phyloP scores from a whole-genome alignment of 139 green algal species.

The Micromonas commoda region DNA sequence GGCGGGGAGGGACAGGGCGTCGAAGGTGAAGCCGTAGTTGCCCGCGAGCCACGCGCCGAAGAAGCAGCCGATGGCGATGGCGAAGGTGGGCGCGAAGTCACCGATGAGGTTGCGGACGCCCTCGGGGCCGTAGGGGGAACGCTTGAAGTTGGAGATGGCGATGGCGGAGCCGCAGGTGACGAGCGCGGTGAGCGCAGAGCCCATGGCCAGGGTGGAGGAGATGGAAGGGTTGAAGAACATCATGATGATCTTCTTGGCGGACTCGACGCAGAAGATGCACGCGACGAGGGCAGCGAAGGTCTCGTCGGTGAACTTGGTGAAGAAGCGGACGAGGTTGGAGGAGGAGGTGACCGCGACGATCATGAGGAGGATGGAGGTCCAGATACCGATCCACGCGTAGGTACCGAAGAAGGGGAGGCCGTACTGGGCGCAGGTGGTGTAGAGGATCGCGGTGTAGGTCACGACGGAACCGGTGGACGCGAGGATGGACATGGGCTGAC shows the following conservation, averaged over 20 bases:
- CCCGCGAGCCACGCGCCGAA: neutral
- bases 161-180: neutral
- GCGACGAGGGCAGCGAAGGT: conserved; percentile 26
- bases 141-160: neutral
- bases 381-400: conserved; percentile 35
- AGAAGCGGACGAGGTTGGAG: conserved; percentile 35
- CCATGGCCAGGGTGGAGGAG: neutral
- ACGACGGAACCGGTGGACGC: conserved; percentile 23
- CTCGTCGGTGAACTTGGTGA: conserved; percentile 37
- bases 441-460: conserved; percentile 31
- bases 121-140: neutral
- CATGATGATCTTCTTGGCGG: conserved; percentile 21
- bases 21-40: neutral
- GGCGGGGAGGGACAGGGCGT: neutral
- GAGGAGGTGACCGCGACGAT: conserved; percentile 23
- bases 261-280: conserved; percentile 31
- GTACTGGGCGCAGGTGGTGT: conserved; percentile 17
- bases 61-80: conserved; percentile 13
- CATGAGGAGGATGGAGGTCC: conserved; percentile 19
- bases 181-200: conserved; percentile 8
- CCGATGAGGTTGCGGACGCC: conserved; percentile 13
- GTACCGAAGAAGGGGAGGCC: conserved; percentile 24
- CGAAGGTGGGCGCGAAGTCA: conserved; percentile 30
- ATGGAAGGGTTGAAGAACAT: conserved; percentile 6
- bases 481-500: conserved; percentile 29